These are phyloP conservation scores for Saturnispora sanitii DNA, from an alignment of 805 yeast genomes.

Conservation along the genomic window DNA sequence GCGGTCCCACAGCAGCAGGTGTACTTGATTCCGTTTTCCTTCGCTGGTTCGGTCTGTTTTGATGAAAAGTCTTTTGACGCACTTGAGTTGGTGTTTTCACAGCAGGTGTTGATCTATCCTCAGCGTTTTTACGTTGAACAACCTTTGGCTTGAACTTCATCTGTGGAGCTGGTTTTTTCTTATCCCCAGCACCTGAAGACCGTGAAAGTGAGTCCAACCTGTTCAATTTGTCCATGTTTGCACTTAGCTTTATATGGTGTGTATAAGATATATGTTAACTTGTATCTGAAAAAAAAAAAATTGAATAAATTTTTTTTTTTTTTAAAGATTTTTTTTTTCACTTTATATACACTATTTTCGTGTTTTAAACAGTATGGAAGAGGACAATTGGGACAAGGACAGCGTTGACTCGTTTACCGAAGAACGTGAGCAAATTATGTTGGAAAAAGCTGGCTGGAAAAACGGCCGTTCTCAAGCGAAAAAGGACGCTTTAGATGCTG, in stretches of 20 bases:
- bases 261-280: background rate
- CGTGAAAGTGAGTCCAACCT: constrained; percentile 29
- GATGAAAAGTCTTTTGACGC: background rate
- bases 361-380: too few species aligned
- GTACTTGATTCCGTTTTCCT: constrained; percentile 10
- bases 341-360: constrained; percentile 10
- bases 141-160: constrained; percentile 78
- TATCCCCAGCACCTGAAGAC: too few species aligned
- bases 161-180: constrained; percentile 33
- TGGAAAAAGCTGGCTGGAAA: constrained; percentile 46
- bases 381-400: constrained; percentile 39
- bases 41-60: background rate
- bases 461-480: background rate
- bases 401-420: constrained; percentile 64
- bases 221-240: constrained; percentile 20
- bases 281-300: constrained; percentile 3
- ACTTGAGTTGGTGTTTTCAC: constrained; percentile 26
- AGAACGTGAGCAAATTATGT: constrained; percentile 44
- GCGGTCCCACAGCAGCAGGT: constrained; percentile 57
- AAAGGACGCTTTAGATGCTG: background rate
- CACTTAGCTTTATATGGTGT: background rate
- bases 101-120: constrained; percentile 49
- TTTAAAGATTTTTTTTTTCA: background rate
- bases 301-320: background rate
- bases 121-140: constrained; percentile 75